A percentile compares a stretch with the other conserved stretches of the same genome.
Conservation (phyloP, 176 grass and related monocot genomes). For the Dendrocalamus sinicus region DNA sequence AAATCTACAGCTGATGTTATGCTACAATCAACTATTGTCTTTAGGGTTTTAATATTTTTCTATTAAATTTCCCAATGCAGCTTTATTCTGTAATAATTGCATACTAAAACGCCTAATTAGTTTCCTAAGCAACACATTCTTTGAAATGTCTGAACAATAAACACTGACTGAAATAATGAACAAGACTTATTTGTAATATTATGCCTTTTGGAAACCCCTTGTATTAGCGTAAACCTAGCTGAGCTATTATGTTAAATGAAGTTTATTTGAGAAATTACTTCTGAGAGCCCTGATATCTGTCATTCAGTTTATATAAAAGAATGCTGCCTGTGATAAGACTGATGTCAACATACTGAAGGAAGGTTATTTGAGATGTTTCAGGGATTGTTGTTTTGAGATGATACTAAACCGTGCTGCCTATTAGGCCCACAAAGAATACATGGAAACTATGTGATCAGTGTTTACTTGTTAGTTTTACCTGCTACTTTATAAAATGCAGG, state of each 20-base stretch:
- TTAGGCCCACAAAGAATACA: neutral
- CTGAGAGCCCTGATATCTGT: neutral
- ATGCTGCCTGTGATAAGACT: conserved; percentile 19
- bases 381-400: conserved; percentile 15
- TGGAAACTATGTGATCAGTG: neutral
- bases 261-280: conserved; percentile 15
- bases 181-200: conserved; percentile 1
- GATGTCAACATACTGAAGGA: neutral
- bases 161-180: neutral
- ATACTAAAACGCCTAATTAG: neutral
- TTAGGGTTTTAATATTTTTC: conserved; percentile 10
- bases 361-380: conserved; percentile 6
- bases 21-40: neutral
- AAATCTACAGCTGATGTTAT: neutral
- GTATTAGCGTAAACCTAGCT: conserved; percentile 17
- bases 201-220: neutral
- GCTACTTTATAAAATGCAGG: conserved; percentile 55
- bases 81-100: conserved; percentile 1
- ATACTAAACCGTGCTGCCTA: neutral
- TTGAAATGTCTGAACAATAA: neutral
- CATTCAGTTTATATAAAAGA: conserved; percentile 35
- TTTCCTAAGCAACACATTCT: neutral
- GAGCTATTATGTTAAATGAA: neutral
- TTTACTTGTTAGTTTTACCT: conserved; percentile 8
- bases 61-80: neutral